Conservation (phyloP, 352 stramenopile species). For the Pythium brachiatum region DNA sequence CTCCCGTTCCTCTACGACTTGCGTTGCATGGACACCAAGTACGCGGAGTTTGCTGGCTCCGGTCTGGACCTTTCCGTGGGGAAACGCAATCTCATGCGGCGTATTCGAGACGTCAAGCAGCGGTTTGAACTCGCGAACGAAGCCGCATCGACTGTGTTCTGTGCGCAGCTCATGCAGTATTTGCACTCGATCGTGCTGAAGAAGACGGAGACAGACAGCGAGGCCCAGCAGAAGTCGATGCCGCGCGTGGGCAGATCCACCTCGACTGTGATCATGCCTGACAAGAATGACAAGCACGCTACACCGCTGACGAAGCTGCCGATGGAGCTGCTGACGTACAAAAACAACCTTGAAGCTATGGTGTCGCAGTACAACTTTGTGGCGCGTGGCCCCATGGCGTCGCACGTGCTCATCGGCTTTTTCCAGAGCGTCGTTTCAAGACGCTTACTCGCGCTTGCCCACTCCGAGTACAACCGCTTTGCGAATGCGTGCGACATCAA, state of each 20-base stretch:
- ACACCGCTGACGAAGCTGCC: slow-evolving; percentile 48
- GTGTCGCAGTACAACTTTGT: slow-evolving; percentile 80
- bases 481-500: slow-evolving; percentile 46
- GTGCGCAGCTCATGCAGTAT: slow-evolving; percentile 59
- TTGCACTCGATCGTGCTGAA: slow-evolving; percentile 63
- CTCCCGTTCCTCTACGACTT: slow-evolving; percentile 57
- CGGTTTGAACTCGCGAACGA: slow-evolving; percentile 67
- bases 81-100: slow-evolving; percentile 58
- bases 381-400: slow-evolving; percentile 46
- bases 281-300: slow-evolving; percentile 23
- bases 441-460: slow-evolving; percentile 41
- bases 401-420: slow-evolving; percentile 55
- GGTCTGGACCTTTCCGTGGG: slow-evolving; percentile 51
- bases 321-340: slow-evolving; percentile 71
- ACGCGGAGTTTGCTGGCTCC: slow-evolving; percentile 39
- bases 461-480: slow-evolving; percentile 68
- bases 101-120: slow-evolving; percentile 38
- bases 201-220: slow-evolving; percentile 65
- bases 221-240: slow-evolving; percentile 46
- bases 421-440: slow-evolving; percentile 50
- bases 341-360: slow-evolving; percentile 76
- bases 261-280: slow-evolving; percentile 50
- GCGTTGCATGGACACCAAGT: slow-evolving; percentile 29
- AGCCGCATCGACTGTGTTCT: slow-evolving; percentile 62
- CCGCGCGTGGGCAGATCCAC: slow-evolving; percentile 41